Percentiles rank a stretch among this genome's conserved stretches.
These are phyloP conservation scores for Salvia rosmarinus DNA, from an alignment of 257 asterid genomes.

Conservation along the genomic window DNA sequence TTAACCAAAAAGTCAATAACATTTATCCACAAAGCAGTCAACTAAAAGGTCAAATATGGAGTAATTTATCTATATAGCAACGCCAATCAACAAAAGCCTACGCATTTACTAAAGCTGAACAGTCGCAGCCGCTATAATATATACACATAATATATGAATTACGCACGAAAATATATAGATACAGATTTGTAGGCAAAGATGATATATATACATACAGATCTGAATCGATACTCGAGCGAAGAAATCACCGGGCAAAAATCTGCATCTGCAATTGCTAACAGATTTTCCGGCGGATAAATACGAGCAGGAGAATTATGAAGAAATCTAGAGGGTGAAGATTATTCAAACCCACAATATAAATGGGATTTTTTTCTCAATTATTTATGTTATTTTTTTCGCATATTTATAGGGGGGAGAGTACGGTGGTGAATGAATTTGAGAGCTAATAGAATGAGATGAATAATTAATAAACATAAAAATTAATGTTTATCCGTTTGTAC, in stretches of 20 bases:
- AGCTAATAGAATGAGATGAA: neutral
- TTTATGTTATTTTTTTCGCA: neutral
- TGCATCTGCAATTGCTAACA: slow-evolving; percentile 26
- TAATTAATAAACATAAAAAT: too few species aligned
- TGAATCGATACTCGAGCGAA: slow-evolving; percentile 38
- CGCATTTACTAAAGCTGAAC: slow-evolving; percentile 21
- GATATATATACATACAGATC: slow-evolving; percentile 43
- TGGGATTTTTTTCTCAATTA: neutral
- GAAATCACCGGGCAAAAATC: slow-evolving; percentile 30
- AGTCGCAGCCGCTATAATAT: slow-evolving; percentile 9
- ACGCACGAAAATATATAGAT: neutral
- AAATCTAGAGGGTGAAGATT: slow-evolving; percentile 6
- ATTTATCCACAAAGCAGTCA: slow-evolving; percentile 32
- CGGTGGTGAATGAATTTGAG: neutral
- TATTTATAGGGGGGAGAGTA: neutral
- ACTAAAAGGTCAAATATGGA: slow-evolving; percentile 30
- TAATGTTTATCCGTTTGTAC: too few species aligned
- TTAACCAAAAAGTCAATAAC: slow-evolving; percentile 18
- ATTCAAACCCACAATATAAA: neutral
- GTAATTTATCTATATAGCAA: slow-evolving; percentile 1
- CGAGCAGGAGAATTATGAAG: slow-evolving; percentile 12
- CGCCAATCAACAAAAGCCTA: slow-evolving; percentile 31
- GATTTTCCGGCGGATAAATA: slow-evolving; percentile 20
- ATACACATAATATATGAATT: neutral
- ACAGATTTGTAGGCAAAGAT: neutral